Conservation (phyloP, 768 basidiomycete genomes). For the Russula sp. region DNA sequence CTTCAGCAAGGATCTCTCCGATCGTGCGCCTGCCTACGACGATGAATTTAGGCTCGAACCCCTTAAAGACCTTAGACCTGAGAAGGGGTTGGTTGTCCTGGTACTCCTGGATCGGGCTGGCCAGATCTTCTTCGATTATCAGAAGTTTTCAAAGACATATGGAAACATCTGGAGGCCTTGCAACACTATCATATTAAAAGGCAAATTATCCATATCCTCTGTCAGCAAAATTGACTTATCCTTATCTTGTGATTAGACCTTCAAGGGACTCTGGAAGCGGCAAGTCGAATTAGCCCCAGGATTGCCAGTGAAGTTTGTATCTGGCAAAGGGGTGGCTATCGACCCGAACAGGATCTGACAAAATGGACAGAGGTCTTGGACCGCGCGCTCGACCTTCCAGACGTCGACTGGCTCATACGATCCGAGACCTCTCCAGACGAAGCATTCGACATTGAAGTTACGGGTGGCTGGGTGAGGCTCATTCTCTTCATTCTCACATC, state of each 20-base stretch:
- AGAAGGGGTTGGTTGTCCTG: slow-evolving; percentile 14
- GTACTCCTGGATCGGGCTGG: slow-evolving; percentile 16
- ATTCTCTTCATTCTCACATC: not conserved
- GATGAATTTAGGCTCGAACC: slow-evolving; percentile 17
- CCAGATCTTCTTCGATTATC: slow-evolving; percentile 21
- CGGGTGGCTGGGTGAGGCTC: slow-evolving; percentile 16
- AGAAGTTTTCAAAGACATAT: slow-evolving; percentile 17
- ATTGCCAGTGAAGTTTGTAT: slow-evolving; percentile 15
- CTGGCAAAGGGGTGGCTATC: slow-evolving; percentile 18
- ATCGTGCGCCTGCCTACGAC: slow-evolving; percentile 3
- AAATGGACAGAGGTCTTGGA: slow-evolving; percentile 18
- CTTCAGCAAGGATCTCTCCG: slow-evolving; percentile 16
- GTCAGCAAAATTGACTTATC: not conserved
- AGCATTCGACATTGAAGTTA: slow-evolving; percentile 20
- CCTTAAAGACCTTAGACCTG: slow-evolving; percentile 15
- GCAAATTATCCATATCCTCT: not conserved
- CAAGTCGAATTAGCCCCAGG: slow-evolving; percentile 8
- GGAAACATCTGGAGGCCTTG: slow-evolving; percentile 20
- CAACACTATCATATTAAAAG: slow-evolving; percentile 18
- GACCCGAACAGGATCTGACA: not conserved
- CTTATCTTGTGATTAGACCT: slow-evolving; percentile 13
- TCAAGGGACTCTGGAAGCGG: slow-evolving; percentile 17
- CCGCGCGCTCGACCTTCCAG: slow-evolving; percentile 7
- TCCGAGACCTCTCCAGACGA: slow-evolving; percentile 18
- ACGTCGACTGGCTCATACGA: slow-evolving; percentile 20